These are phyloP conservation scores for Schizochytrium sp. DNA, from an alignment of 108 stramenopile genomes.

Conservation along the genomic window DNA sequence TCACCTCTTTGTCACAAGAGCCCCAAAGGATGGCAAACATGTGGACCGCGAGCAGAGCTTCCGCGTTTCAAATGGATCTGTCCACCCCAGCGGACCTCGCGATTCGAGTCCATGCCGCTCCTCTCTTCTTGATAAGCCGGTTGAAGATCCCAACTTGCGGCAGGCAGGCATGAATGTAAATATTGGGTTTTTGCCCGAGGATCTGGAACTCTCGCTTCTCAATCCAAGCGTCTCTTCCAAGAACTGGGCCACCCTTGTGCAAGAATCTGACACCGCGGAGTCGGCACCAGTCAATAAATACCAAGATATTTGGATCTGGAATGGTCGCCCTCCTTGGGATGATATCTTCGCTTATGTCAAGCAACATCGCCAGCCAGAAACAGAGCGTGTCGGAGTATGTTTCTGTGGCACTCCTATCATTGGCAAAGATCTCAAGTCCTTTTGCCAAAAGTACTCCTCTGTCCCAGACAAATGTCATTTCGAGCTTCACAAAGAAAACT, in stretches of 20 bases:
- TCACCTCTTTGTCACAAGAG: constrained; percentile 66
- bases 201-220: constrained; percentile 61
- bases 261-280: neutral
- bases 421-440: constrained; percentile 62
- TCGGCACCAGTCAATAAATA: constrained; percentile 64
- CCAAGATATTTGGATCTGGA: constrained; percentile 68
- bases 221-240: constrained; percentile 61
- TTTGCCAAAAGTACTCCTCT: constrained; percentile 35
- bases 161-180: constrained; percentile 35
- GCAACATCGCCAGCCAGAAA: constrained; percentile 23
- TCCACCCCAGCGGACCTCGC: no score
- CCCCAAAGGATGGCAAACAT: neutral
- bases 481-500: constrained; percentile 66
- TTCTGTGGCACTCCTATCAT: constrained; percentile 72
- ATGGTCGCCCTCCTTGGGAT: constrained; percentile 72
- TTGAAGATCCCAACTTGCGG: neutral
- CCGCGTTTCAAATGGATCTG: neutral
- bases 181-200: constrained; percentile 61
- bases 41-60: neutral
- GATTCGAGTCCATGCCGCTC: no score
- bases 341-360: constrained; percentile 62
- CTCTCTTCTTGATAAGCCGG: neutral
- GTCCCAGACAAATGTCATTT: constrained; percentile 58
- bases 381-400: constrained; percentile 68
- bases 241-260: neutral